Evolutionary conservation across 306 rosid species (phyloP), one percentile per base, ranked within the genome.

Genomic region (Cicer pinnatifidum): DNA sequence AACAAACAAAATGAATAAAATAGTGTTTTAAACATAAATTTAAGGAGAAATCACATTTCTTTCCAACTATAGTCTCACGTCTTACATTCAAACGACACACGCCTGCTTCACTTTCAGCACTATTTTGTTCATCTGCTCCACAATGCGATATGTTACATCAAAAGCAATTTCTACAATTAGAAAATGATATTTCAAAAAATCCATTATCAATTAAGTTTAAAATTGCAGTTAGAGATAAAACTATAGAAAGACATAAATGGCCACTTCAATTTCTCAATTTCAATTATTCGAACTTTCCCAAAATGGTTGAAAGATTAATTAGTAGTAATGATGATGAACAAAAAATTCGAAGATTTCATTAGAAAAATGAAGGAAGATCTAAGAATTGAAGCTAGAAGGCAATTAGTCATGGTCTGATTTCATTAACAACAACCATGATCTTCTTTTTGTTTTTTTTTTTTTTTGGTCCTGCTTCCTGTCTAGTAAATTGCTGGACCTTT

Each of bases 301-400:
- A 19, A 19, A 19, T 19, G 20, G 20, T 19, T 19, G 20, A 19
- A 19, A 19, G 20, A 19, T 19, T 19, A 19, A 19, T 19, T 1
- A 19, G 20, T 19, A 19, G 20, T 19, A 19, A 19, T 19, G 20
- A 19, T 19, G 20, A 19, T 19, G 20, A 89, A 93, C 82, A 85
- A 84, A 83, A 93, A 84, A 58, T 79, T 90, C 45, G 98, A 93
- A 60, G 96, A 93, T 16, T 93, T 93, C 39, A 93, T 93, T 20
- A 87, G 85, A 78, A 93, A 79, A 75, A 86, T 88, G 92, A 93
- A 82, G 86, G 85, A 81, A 78, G 96, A 79, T 83, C 56, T 90
- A 11, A 85, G 89, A 68, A 75, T 86, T 46, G 91, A 93, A 85
- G 91, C 97, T 76, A 75, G 77, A 77, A 61, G 80, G 35, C 91